A percentile compares a stretch with the other conserved stretches of the same genome.
Conservation (phyloP, 2,329 filamentous ascomycete genomes). For the Geosmithia putterillii region DNA sequence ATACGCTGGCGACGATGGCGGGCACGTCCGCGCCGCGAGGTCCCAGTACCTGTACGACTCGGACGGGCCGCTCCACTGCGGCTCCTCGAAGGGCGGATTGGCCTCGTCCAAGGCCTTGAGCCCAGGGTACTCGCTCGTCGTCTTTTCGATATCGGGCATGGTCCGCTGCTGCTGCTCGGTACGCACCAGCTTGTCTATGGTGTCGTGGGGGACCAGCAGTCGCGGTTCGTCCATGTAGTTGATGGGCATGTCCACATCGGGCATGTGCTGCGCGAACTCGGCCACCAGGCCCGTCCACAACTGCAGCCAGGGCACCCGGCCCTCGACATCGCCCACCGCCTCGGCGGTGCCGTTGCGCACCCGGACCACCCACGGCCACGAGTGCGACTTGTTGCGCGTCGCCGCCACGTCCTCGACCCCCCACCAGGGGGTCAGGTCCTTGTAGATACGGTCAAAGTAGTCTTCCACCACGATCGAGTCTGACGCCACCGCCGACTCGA, state of each 20-base stretch:
- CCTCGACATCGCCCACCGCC: slow-evolving; percentile 23
- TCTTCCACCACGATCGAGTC: slow-evolving; percentile 48
- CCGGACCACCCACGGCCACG: slow-evolving; percentile 31
- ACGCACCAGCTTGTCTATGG: slow-evolving; percentile 36
- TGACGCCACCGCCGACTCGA: slow-evolving; percentile 35
- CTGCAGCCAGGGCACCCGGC: slow-evolving; percentile 30
- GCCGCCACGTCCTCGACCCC: slow-evolving; percentile 32
- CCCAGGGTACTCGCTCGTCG: slow-evolving; percentile 30
- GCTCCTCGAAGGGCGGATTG: slow-evolving; percentile 24
- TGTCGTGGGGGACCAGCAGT: slow-evolving; percentile 46
- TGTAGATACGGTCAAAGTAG: slow-evolving; percentile 53
- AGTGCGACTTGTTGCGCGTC: slow-evolving; percentile 23
- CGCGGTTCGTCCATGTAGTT: slow-evolving; percentile 53
- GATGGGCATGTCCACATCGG: slow-evolving; percentile 56
- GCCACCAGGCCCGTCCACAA: slow-evolving; percentile 35
- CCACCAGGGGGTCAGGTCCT: slow-evolving; percentile 51
- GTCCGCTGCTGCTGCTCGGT: slow-evolving; percentile 30
- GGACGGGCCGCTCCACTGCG: slow-evolving; percentile 30
- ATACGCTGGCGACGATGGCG: slow-evolving; percentile 37
- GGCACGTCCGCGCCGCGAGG: slow-evolving; percentile 41
- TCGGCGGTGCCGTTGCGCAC: slow-evolving; percentile 32
- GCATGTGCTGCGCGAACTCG: slow-evolving; percentile 40
- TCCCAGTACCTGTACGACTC: slow-evolving; percentile 53
- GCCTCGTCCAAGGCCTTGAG: slow-evolving; percentile 21
- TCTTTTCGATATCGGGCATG: slow-evolving; percentile 27